Evolutionary conservation across 257 asterid genomes (phyloP).

Genomic region (Rhazya stricta): DNA sequence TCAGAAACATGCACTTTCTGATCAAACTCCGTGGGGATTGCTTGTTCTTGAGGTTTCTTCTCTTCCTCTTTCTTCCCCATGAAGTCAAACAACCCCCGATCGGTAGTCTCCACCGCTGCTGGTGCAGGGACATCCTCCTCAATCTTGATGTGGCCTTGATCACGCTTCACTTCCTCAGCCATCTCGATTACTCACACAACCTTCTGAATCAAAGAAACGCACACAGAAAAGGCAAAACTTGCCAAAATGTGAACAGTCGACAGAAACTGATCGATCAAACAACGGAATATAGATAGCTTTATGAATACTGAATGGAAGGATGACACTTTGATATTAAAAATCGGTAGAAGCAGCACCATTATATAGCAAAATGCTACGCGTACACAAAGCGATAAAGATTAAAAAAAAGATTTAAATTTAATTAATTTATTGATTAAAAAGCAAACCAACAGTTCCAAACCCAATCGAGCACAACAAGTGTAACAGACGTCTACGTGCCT

Average conservation of each 20-base stretch:
- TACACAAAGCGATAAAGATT: constrained; percentile 33
- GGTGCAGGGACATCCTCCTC: constrained; percentile 19
- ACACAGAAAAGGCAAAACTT: background rate
- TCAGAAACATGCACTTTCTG: constrained; percentile 55
- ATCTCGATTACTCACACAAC: constrained; percentile 17
- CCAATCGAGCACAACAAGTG: constrained; percentile 28
- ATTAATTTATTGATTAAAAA: background rate
- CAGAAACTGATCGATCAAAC: too few relatives aligned
- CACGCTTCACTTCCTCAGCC: constrained; percentile 49
- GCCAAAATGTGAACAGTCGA: background rate
- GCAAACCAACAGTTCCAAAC: constrained; percentile 11
- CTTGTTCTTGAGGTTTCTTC: constrained; percentile 42
- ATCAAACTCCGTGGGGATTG: constrained; percentile 40
- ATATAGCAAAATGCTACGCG: constrained; percentile 50
- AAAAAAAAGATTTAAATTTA: background rate
- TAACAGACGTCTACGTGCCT: constrained; percentile 26
- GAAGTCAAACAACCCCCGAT: constrained; percentile 65
- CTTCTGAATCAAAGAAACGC: background rate
- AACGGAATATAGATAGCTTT: too few relatives aligned
- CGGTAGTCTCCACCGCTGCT: constrained; percentile 31
- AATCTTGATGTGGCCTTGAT: constrained; percentile 23
- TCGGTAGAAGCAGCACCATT: constrained; percentile 7
- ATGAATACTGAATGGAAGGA: background rate
- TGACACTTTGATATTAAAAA: background rate
- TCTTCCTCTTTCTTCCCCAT: constrained; percentile 45